Evolutionary conservation across 768 basidiomycete species (phyloP), one percentile per base, ranked within the genome.

Genomic region (Exsudoporus frostii): DNA sequence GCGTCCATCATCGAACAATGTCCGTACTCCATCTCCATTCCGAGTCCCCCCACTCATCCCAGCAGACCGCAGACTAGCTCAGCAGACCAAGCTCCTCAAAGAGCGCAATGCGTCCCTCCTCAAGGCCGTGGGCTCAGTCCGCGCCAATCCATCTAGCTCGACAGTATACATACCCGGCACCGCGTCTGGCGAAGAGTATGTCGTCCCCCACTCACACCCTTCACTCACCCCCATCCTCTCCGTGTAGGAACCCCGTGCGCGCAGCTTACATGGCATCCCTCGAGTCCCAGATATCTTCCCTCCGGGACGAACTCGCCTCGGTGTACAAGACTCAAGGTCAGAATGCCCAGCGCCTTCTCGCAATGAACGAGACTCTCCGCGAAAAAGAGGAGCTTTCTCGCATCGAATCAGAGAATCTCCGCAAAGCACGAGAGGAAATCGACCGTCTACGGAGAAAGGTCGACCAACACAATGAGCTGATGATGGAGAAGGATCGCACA

Each of bases 261-360:
- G 83, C 87, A 34, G 93, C 93, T 15, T 92, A 96, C 70, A 84
- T 95, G 70, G 76, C 86, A 1, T 97, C 96, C 19, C 84, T 98
- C 44, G 95, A 98, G 70, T 86, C 89, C 5, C 94, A 98, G 66
- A 90, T 98, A 69, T 92, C 92, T 2, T 86, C 90, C 11, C 76
- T 97, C 45, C 86, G 95, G 32, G 89, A 91, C 61, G 96, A 98
- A 69, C 79, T 98, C 45, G 92, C 95, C 3, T 91, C 89, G 9
- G 85, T 96, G 1, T 99, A 98, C 77, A 95, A 96, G 71, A 91
- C 92, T 0, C 95, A 98, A 57, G 90, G 92, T 5, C 92, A 96
- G 72, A 96, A 97, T 69, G 90, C 94, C 1, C 95, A 97, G 68
- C 82, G 93, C 36, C 81, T 96, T 8, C 78, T 99, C 14, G 81